phyloP scores from a whole-genome alignment of 2,329 filamentous ascomycete species.

The Penicillium sp. region DNA sequence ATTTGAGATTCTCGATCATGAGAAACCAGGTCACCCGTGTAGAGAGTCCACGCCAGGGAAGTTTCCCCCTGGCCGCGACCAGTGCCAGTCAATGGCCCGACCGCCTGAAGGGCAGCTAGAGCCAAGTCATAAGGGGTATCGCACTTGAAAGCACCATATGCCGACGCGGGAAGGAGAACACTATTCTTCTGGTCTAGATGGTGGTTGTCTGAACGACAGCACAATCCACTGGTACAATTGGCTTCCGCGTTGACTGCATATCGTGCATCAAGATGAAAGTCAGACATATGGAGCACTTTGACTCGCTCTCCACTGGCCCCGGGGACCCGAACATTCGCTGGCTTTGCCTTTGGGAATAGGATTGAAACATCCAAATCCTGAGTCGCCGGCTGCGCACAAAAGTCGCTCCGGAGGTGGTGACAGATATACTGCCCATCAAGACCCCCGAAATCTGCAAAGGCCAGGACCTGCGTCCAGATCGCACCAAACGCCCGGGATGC shows the following conservation, averaged over 20 bases:
- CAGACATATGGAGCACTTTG: constrained; percentile 53
- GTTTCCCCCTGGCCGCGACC: constrained; percentile 36
- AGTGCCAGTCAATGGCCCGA: constrained; percentile 53
- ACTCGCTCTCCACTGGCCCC: constrained; percentile 48
- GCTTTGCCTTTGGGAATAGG: constrained; percentile 52
- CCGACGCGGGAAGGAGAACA: constrained; percentile 44
- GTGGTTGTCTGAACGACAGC: constrained; percentile 45
- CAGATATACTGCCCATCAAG: constrained; percentile 55
- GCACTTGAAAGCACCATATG: constrained; percentile 52
- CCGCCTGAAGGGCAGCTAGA: constrained; percentile 51
- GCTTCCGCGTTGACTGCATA: constrained; percentile 50
- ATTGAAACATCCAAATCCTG: constrained; percentile 40
- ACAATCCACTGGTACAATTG: constrained; percentile 48
- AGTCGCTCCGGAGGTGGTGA: constrained; percentile 43
- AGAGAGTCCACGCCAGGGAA: constrained; percentile 50
- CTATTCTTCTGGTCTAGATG: constrained; percentile 32
- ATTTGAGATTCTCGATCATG: constrained; percentile 50
- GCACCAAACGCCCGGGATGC: constrained; percentile 46
- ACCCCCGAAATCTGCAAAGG: constrained; percentile 48
- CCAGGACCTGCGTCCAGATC: constrained; percentile 54
- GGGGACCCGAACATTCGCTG: constrained; percentile 39
- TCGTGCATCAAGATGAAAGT: constrained; percentile 52
- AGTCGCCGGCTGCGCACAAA: constrained; percentile 45
- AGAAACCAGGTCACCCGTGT: constrained; percentile 53
- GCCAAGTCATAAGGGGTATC: constrained; percentile 55